These are phyloP conservation scores for Botrytis aclada DNA, from an alignment of 2,329 filamentous ascomycete genomes.

Conservation along the genomic window DNA sequence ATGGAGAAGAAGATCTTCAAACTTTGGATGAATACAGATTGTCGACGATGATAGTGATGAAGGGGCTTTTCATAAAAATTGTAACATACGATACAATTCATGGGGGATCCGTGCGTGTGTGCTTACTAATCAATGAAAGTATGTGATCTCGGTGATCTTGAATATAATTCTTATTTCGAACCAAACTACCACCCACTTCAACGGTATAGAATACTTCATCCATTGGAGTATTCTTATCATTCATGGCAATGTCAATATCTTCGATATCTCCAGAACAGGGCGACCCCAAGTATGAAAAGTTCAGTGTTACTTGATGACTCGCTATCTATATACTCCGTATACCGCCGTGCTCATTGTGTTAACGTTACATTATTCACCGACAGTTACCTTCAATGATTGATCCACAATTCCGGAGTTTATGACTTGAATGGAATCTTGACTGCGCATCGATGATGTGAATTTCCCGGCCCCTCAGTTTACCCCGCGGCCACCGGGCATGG, in stretches of 20 bases:
- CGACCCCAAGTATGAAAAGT: neutral
- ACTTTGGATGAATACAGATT: neutral
- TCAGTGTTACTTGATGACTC: neutral
- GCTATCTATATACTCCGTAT: neutral
- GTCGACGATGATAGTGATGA: neutral
- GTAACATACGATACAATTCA: neutral
- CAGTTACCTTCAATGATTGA: neutral
- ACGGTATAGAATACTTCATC: neutral
- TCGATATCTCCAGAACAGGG: neutral
- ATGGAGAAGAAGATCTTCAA: neutral
- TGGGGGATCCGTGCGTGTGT: neutral
- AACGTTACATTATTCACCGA: neutral
- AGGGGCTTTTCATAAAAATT: neutral
- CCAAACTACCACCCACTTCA: neutral
- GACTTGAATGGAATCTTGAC: neutral
- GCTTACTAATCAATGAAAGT: neutral
- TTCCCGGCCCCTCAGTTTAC: neutral
- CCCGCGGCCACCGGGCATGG: neutral
- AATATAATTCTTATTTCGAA: neutral
- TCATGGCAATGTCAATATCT: neutral
- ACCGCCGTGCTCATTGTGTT: neutral
- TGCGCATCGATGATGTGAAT: neutral
- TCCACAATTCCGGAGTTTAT: constrained; percentile 3
- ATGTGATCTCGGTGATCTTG: neutral
- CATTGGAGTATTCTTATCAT: neutral